These are phyloP conservation scores for Alternaria atra DNA, from an alignment of 2,329 filamentous ascomycete species.

Conservation along the genomic window DNA sequence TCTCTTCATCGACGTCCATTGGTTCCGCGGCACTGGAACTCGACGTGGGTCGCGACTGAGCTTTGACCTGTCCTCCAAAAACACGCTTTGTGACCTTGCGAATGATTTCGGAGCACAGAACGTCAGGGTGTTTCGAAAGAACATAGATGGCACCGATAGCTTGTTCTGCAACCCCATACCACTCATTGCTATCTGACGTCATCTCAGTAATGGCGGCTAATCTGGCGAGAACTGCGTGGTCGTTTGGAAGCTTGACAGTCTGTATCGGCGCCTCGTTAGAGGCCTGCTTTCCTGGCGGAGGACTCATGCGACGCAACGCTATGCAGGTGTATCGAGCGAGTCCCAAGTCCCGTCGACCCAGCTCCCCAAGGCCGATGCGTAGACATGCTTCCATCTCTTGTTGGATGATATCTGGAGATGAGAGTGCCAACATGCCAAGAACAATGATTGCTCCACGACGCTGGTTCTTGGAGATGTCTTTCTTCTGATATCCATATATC, in stretches of 20 bases:
- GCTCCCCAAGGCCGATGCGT: slow-evolving; percentile 81
- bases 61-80: slow-evolving; percentile 67
- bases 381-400: slow-evolving; percentile 96
- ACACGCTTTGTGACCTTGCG: slow-evolving; percentile 85
- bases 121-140: slow-evolving; percentile 91
- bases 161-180: slow-evolving; percentile 92
- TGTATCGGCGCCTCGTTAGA: slow-evolving; percentile 61
- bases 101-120: slow-evolving; percentile 89
- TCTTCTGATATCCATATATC: slow-evolving; percentile 91
- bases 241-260: slow-evolving; percentile 83
- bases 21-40: slow-evolving; percentile 45
- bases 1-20: slow-evolving; percentile 25
- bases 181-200: slow-evolving; percentile 89
- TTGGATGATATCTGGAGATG: slow-evolving; percentile 90
- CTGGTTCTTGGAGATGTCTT: slow-evolving; percentile 88
- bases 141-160: slow-evolving; percentile 95
- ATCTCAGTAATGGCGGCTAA: slow-evolving; percentile 88
- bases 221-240: slow-evolving; percentile 84
- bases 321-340: slow-evolving; percentile 96
- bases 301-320: slow-evolving; percentile 88
- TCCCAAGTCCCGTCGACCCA: slow-evolving; percentile 83
- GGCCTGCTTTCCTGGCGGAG: slow-evolving; percentile 72
- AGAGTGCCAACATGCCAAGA: slow-evolving; percentile 93
- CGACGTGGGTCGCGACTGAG: slow-evolving; percentile 42
- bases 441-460: slow-evolving; percentile 94